phyloP scores from a whole-genome alignment of 1,139 yeast genomes.

The Geotrichum armillariae region DNA sequence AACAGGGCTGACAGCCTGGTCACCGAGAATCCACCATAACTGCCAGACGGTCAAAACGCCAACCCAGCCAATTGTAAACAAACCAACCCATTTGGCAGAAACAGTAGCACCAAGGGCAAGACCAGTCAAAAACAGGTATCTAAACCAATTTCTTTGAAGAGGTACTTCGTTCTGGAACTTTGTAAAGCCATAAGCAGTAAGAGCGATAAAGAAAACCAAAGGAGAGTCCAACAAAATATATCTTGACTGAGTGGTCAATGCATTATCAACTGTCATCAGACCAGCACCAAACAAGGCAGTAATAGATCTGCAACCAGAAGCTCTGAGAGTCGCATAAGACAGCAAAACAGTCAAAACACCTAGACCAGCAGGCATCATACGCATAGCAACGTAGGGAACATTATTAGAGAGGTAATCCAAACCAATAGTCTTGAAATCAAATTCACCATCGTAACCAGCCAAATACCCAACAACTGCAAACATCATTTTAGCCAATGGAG shows the following conservation, averaged over 20 bases:
- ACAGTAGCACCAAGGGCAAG: conserved; percentile 83
- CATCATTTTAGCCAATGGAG: conserved; percentile 93
- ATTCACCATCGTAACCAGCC: conserved; percentile 84
- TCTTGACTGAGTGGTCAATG: conserved; percentile 85
- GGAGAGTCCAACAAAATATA: conserved; percentile 92
- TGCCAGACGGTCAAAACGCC: conserved; percentile 75
- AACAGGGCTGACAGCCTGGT: conserved; percentile 59
- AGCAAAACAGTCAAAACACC: conserved; percentile 81
- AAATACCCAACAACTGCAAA: conserved; percentile 90
- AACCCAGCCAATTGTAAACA: conserved; percentile 92
- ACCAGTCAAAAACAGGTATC: conserved; percentile 71
- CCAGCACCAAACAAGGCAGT: conserved; percentile 68
- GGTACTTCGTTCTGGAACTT: conserved; percentile 79
- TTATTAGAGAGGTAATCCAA: conserved; percentile 65
- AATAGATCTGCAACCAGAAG: conserved; percentile 81
- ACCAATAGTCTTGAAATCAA: conserved; percentile 90
- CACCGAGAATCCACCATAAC: conserved; percentile 88
- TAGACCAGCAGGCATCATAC: conserved; percentile 78
- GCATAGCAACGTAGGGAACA: conserved; percentile 76
- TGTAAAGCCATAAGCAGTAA: conserved; percentile 76
- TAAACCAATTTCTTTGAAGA: conserved; percentile 69
- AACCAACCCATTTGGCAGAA: conserved; percentile 95
- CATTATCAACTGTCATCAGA: conserved; percentile 76
- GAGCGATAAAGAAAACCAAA: conserved; percentile 84
- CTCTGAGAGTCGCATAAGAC: conserved; percentile 76